Conservation (phyloP, 2,329 filamentous ascomycete genomes). For the Penicillium rolfsii region DNA sequence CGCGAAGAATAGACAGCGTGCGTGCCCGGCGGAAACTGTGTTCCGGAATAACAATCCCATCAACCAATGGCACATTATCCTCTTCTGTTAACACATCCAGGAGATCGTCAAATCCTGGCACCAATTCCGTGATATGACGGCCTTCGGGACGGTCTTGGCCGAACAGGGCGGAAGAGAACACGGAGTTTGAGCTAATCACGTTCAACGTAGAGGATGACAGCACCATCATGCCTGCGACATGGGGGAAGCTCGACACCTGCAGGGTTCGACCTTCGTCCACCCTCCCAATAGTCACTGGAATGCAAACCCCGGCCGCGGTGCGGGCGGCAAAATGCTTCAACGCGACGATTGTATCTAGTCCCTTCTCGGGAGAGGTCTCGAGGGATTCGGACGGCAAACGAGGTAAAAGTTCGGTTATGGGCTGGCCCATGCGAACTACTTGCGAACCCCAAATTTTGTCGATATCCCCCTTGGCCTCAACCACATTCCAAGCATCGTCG, state of each 20-base stretch:
- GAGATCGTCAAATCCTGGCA: slow-evolving; percentile 85
- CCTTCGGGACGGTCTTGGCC: slow-evolving; percentile 84
- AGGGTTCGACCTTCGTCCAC: slow-evolving; percentile 71
- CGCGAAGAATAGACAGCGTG: slow-evolving; percentile 78
- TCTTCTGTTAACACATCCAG: slow-evolving; percentile 81
- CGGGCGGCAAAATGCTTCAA: slow-evolving; percentile 83
- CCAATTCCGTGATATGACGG: slow-evolving; percentile 74
- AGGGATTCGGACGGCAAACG: slow-evolving; percentile 74
- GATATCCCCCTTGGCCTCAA: slow-evolving; percentile 72
- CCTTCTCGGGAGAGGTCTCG: slow-evolving; percentile 69
- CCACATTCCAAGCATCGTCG: slow-evolving; percentile 75
- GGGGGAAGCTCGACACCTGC: slow-evolving; percentile 89
- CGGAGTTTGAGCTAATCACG: slow-evolving; percentile 90
- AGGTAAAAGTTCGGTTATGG: slow-evolving; percentile 78
- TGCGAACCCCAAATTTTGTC: slow-evolving; percentile 83
- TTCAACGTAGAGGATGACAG: slow-evolving; percentile 76
- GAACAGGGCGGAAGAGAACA: slow-evolving; percentile 90
- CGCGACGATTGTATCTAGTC: slow-evolving; percentile 73
- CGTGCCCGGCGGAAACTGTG: slow-evolving; percentile 91
- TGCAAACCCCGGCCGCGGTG: slow-evolving; percentile 74
- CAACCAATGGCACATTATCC: slow-evolving; percentile 78
- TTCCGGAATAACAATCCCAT: slow-evolving; percentile 96
- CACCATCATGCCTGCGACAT: slow-evolving; percentile 96
- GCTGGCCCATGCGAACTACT: slow-evolving; percentile 66
- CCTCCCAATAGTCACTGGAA: slow-evolving; percentile 81